A percentile compares a stretch with the other conserved stretches of the same genome.
phyloP scores from a whole-genome alignment of 345 rosid species.

The Arabidopsis arenosa region DNA sequence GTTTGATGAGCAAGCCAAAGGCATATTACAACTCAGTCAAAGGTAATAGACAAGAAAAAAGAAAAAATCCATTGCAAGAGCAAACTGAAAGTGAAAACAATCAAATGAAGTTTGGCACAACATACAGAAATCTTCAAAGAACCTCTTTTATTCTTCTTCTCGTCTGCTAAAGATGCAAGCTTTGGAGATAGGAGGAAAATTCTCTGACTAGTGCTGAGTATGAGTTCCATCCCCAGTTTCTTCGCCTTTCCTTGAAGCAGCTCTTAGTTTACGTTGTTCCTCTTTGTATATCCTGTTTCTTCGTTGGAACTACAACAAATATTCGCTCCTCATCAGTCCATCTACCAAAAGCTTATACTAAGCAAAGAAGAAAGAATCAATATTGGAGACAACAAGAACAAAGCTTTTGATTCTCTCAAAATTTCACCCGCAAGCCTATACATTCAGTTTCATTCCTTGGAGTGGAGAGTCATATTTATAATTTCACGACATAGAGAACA shows the following conservation, averaged over 20 bases:
- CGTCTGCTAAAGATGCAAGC: constrained; percentile 26
- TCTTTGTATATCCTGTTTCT: constrained; percentile 97
- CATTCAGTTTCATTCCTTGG: background rate
- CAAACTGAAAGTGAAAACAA: constrained; percentile 18
- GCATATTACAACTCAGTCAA: constrained; percentile 29
- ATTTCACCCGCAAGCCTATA: background rate
- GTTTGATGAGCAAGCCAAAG: constrained; percentile 25
- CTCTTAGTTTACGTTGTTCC: constrained; percentile 93
- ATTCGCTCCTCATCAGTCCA: background rate
- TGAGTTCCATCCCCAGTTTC: constrained; percentile 55
- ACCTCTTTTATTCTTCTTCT: constrained; percentile 47
- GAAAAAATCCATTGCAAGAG: constrained; percentile 13
- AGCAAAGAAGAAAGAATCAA: constrained; percentile 4
- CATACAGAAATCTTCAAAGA: constrained; percentile 33
- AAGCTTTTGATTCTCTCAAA: background rate
- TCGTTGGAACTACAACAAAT: constrained; percentile 75
- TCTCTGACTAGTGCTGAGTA: constrained; percentile 46
- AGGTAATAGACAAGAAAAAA: background rate
- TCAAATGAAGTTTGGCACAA: constrained; percentile 34
- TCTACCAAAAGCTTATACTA: background rate
- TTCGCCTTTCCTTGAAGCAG: constrained; percentile 66
- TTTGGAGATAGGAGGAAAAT: constrained; percentile 6
- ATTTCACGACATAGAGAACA: constrained; percentile 4
- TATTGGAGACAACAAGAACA: background rate
- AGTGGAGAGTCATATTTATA: background rate